A percentile compares a stretch with the other conserved stretches of the same genome.
Evolutionary conservation across 2,329 filamentous ascomycete species (phyloP).

Genomic region (Bipolaris sorokiniana): DNA sequence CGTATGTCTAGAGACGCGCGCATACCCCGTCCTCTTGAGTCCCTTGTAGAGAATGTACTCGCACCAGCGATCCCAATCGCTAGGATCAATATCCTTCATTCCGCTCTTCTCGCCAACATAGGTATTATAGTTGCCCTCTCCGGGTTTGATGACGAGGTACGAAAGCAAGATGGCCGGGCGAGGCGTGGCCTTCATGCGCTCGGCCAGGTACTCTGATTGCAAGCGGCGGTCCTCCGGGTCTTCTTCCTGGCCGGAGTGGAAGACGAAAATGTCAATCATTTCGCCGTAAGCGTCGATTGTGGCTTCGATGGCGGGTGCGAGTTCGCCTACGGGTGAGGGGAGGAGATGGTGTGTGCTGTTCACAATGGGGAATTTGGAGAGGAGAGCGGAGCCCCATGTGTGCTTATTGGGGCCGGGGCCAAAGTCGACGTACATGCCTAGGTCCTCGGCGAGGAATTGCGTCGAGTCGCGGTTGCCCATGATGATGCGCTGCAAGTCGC

Average conservation of each 20-base stretch:
- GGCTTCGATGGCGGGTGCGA: conserved; percentile 96
- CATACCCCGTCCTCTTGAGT: conserved; percentile 84
- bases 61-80: conserved; percentile 97
- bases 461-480: conserved; percentile 99
- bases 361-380: conserved; percentile 97
- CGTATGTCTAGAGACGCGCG: conserved; percentile 82
- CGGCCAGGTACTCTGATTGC: conserved; percentile 83
- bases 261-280: conserved; percentile 91
- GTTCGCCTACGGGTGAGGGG: conserved; percentile 89
- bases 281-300: conserved; percentile 92
- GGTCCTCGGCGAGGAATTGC: conserved; percentile 91
- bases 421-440: conserved; percentile 98
- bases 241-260: conserved; percentile 98
- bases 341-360: conserved; percentile 96
- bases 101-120: conserved; percentile 86
- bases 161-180: conserved; percentile 85
- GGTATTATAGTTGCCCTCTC: conserved; percentile 94
- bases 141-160: conserved; percentile 89
- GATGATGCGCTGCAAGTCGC: conserved; percentile 94
- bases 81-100: conserved; percentile 93
- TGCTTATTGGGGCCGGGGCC: conserved; percentile 98
- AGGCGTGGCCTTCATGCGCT: conserved; percentile 82
- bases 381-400: conserved; percentile 90
- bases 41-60: conserved; percentile 98
- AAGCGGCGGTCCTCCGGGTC: conserved; percentile 88